These are phyloP conservation scores for Aspergillus sp. DNA, from an alignment of 2,329 filamentous ascomycete genomes.

Conservation along the genomic window DNA sequence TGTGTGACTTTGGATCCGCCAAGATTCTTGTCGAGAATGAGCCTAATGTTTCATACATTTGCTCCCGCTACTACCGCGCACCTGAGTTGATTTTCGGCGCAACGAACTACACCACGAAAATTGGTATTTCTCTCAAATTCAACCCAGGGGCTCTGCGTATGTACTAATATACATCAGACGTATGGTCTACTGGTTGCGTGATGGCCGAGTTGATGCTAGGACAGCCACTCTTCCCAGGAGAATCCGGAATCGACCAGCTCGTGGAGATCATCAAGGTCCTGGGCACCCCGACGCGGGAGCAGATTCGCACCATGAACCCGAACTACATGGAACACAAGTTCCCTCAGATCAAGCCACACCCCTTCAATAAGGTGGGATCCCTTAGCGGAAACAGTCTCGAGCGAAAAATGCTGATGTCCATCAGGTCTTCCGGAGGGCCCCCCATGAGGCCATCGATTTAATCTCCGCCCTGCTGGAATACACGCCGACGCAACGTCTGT, in stretches of 20 bases:
- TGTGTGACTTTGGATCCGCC: conserved; percentile 98
- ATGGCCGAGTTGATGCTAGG: conserved; percentile 99
- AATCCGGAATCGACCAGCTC: conserved; percentile 96
- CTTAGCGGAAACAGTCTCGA: background rate
- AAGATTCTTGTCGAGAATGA: conserved; percentile 99
- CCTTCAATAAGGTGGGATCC: conserved; percentile 80
- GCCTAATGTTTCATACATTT: conserved; percentile 99
- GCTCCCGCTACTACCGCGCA: conserved; percentile 96
- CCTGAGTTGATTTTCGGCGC: conserved; percentile 98
- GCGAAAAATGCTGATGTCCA: conserved; percentile 22
- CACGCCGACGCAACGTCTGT: conserved; percentile 91
- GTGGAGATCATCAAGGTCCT: conserved; percentile 99
- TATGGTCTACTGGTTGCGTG: conserved; percentile 98
- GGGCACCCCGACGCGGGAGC: conserved; percentile 92
- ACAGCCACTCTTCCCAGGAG: conserved; percentile 94
- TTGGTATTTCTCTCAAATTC: conserved; percentile 66
- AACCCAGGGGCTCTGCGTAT: background rate
- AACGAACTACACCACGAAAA: conserved; percentile 99
- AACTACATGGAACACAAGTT: conserved; percentile 99
- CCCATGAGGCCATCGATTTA: conserved; percentile 87
- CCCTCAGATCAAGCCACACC: conserved; percentile 98
- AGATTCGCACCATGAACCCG: conserved; percentile 99
- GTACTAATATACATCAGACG: conserved; percentile 61
- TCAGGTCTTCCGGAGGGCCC: conserved; percentile 92
- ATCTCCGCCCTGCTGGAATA: conserved; percentile 95